Evolutionary conservation across 495 filamentous ascomycete species (phyloP), one percentile per base, ranked within the genome.

Genomic region (Aspergillus incahuasiensis): DNA sequence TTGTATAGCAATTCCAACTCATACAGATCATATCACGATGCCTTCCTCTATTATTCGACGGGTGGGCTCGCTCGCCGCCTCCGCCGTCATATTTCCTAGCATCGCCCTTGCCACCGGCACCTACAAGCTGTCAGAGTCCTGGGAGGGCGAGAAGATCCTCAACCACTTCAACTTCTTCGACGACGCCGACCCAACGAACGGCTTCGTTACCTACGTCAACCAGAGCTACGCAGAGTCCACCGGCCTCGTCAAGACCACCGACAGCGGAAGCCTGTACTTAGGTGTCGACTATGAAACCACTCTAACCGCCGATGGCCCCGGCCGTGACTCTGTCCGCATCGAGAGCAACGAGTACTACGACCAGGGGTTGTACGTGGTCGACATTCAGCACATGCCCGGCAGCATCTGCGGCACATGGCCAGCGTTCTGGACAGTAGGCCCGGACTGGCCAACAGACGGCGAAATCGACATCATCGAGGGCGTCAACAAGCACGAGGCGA

Each of bases 391-490:
- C 68, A 91, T 91, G 83, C 90, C 90, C 0, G 81, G 78, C 8
- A 74, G 77, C 13, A 69, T 67, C 35, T 94, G 89, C 63, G 89
- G 89, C 48, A 79, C 77, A 24, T 90, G 86, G 87, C 87, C 87
- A 18, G 82, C 87, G n/a, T 81, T 80, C 56, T 95, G 90, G 89
- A 86, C 82, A 2, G 73, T 85, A 12, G 88, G 90, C 16, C 77
- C 79, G 6, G 75, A 83, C 45, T 97, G 92, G 92, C 92, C 91
- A 0, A 66, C 70, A 11, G 76, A 80, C 34, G 92, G 92, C 19
- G 92, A 97, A 70, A 91, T 95, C 58, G 91, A 96, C 75, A 91
- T 96, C 61, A 86, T 96, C 66, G 91, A 97, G 66, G 89, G 89
- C 39, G 87, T 95, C 56, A 90, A 94, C 69, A 62, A 74, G 32